phyloP scores from a whole-genome alignment of 805 yeast species.

The Deakozyma indianensis region DNA sequence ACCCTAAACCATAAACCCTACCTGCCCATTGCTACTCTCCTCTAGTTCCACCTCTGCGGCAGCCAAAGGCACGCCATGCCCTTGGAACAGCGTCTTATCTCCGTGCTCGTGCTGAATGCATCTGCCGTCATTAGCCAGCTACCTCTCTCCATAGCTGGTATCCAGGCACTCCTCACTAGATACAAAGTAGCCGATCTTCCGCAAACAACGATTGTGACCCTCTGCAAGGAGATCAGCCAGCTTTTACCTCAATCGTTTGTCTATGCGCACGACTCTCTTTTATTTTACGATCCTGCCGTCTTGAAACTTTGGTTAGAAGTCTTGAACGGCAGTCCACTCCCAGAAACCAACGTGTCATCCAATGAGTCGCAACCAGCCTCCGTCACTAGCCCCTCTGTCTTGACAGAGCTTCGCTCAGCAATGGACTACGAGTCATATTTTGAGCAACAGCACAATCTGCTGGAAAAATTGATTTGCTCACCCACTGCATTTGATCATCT shows the following conservation, averaged over 20 bases:
- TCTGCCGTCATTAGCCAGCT: not conserved
- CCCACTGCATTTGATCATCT: conserved; percentile 6
- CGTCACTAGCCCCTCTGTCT: no score
- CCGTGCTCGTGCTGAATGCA: not conserved
- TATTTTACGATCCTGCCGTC: not conserved
- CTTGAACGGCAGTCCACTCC: no score
- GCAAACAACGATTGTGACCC: not conserved
- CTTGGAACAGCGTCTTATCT: not conserved
- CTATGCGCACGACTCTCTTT: not conserved
- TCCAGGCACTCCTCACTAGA: not conserved
- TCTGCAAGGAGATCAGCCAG: not conserved
- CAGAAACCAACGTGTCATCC: no score
- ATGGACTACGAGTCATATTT: not conserved
- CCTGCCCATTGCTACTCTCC: no score
- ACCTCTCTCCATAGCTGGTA: not conserved
- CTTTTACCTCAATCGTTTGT: not conserved
- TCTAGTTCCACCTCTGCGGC: no score
- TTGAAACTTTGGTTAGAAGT: not conserved
- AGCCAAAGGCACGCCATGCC: no score
- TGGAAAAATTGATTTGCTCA: conserved; percentile 3
- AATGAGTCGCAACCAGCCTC: no score
- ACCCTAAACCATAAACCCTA: no score
- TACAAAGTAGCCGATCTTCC: not conserved
- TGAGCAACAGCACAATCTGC: conserved; percentile 1
- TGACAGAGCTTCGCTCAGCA: no score